Percentiles rank a stretch among this genome's conserved stretches.
Conservation (phyloP, 352 stramenopile genomes). For the Pythium utonaiense region DNA sequence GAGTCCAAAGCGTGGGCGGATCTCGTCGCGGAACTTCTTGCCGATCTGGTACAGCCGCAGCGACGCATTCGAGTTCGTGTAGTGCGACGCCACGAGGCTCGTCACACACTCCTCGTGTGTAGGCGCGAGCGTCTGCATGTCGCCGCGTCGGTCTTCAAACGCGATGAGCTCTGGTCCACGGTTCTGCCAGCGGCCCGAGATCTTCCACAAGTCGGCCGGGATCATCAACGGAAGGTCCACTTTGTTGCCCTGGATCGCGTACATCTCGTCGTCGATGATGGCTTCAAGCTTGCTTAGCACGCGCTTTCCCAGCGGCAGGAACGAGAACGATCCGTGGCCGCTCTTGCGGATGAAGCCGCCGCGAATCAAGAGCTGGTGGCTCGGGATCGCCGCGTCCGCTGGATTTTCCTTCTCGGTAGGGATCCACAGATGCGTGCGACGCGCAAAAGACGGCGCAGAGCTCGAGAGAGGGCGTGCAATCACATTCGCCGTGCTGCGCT, state of each 20-base stretch:
- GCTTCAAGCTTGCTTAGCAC: slow-evolving; percentile 76
- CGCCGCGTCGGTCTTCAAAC: slow-evolving; percentile 69
- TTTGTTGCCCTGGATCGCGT: slow-evolving; percentile 76
- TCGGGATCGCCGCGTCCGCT: slow-evolving; percentile 74
- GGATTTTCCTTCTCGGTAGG: slow-evolving; percentile 76
- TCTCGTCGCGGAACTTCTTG: slow-evolving; percentile 88
- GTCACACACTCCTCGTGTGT: slow-evolving; percentile 87
- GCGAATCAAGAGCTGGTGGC: slow-evolving; percentile 81
- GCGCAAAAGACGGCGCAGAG: slow-evolving; percentile 26
- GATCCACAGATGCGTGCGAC: slow-evolving; percentile 54
- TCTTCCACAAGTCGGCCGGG: slow-evolving; percentile 73
- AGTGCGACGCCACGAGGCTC: slow-evolving; percentile 67
- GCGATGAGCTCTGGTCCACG: slow-evolving; percentile 82
- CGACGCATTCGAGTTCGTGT: slow-evolving; percentile 43
- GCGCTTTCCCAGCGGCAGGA: slow-evolving; percentile 74
- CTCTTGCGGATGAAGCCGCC: slow-evolving; percentile 86
- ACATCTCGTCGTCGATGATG: slow-evolving; percentile 83
- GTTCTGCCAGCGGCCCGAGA: slow-evolving; percentile 78
- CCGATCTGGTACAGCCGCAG: slow-evolving; percentile 85
- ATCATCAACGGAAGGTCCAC: slow-evolving; percentile 77
- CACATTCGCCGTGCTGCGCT: neutral
- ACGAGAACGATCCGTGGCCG: slow-evolving; percentile 72
- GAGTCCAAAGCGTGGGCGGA: slow-evolving; percentile 81
- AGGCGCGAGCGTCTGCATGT: slow-evolving; percentile 62
- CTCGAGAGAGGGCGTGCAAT: neutral